Percentiles rank a stretch among this genome's conserved stretches.
phyloP scores from a whole-genome alignment of 257 asterid genomes.

The Penstemon barbatus region DNA sequence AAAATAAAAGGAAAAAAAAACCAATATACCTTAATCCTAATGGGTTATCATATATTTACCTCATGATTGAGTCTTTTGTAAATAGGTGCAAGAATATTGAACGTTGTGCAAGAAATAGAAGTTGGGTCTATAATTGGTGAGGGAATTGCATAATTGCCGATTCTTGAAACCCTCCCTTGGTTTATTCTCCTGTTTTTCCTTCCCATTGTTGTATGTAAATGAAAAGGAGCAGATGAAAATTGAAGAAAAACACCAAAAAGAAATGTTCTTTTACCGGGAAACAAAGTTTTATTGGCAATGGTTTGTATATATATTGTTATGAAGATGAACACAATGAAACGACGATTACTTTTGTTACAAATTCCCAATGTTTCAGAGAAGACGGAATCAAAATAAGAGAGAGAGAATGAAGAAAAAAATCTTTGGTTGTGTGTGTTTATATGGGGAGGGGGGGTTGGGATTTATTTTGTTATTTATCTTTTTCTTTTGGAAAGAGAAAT shows the following conservation, averaged over 20 bases:
- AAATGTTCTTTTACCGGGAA: background rate
- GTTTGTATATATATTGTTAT: slow-evolving; percentile 15
- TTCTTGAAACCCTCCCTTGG: slow-evolving; percentile 62
- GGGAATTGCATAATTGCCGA: slow-evolving; percentile 82
- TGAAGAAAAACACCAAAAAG: background rate
- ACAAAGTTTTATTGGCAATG: slow-evolving; percentile 20
- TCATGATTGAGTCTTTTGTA: slow-evolving; percentile 80
- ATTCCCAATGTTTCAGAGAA: background rate
- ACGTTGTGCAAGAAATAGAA: slow-evolving; percentile 90
- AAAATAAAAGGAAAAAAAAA: slow-evolving; percentile 5
- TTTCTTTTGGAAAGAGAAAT: background rate
- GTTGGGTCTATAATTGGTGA: slow-evolving; percentile 78
- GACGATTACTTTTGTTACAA: background rate
- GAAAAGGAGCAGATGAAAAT: background rate
- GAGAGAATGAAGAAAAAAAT: slow-evolving; percentile 1
- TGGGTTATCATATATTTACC: slow-evolving; percentile 34
- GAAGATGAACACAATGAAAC: slow-evolving; percentile 12
- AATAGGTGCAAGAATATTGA: slow-evolving; percentile 95
- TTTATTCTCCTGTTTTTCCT: slow-evolving; percentile 49
- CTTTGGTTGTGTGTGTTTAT: background rate
- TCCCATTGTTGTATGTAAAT: slow-evolving; percentile 48
- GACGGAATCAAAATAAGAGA: background rate
- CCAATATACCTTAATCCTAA: background rate
- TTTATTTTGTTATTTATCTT: slow-evolving; percentile 4
- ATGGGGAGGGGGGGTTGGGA: background rate